Percentiles rank a stretch among this genome's conserved stretches.
Conservation (phyloP, 306 rosid species). For the Rubus parviflorus region DNA sequence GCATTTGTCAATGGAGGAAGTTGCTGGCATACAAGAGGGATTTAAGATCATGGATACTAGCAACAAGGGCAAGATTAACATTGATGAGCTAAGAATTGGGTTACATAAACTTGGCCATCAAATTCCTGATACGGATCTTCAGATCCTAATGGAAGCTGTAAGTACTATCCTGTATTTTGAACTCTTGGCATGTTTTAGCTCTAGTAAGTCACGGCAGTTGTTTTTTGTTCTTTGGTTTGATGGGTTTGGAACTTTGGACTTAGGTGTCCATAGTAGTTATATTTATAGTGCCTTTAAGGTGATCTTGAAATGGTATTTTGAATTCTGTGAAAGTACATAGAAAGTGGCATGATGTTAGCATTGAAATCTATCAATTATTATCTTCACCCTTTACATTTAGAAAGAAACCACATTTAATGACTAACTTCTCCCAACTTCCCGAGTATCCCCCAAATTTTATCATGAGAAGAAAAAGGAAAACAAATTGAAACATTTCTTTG, state of each 20-base stretch:
- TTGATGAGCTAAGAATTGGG: conserved; percentile 79
- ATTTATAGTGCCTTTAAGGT: background rate
- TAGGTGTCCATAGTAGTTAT: background rate
- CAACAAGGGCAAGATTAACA: conserved; percentile 71
- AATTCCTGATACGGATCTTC: conserved; percentile 68
- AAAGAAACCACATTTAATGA: background rate
- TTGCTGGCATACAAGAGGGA: conserved; percentile 82
- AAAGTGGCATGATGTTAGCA: background rate
- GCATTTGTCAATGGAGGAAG: conserved; percentile 90
- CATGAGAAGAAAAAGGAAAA: background rate
- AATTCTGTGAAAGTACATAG: background rate
- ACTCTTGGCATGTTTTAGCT: background rate
- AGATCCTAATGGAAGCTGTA: conserved; percentile 91
- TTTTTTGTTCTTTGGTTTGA: background rate
- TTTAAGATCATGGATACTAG: conserved; percentile 70
- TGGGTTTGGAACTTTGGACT: background rate
- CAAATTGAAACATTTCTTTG: background rate
- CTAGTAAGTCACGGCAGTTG: background rate
- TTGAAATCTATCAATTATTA: background rate
- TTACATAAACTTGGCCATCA: conserved; percentile 88
- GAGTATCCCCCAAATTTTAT: background rate
- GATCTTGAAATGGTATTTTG: background rate
- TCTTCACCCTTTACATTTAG: background rate
- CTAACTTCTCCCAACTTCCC: background rate
- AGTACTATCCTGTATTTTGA: conserved; percentile 37